These are phyloP conservation scores for Salvia splendens DNA, from an alignment of 257 asterid species.

Conservation along the genomic window DNA sequence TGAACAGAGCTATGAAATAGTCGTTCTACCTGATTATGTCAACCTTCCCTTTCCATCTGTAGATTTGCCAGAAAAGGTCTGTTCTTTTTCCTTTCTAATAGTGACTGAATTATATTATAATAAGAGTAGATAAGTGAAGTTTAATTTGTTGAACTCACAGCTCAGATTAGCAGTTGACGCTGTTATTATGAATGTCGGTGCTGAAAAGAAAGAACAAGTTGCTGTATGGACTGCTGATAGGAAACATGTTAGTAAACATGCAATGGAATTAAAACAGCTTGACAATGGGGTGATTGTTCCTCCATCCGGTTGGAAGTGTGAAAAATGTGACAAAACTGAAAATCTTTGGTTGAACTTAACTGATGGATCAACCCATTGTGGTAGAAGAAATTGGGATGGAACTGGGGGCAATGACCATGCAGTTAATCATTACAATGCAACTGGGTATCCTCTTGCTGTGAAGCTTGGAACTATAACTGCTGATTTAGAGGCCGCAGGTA, in stretches of 20 bases:
- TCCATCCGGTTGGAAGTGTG: slow-evolving; percentile 96
- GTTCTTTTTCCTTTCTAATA: slow-evolving; percentile 3
- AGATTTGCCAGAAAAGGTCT: slow-evolving; percentile 90
- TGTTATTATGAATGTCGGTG: slow-evolving; percentile 74
- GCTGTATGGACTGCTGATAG: slow-evolving; percentile 95
- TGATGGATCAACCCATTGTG: slow-evolving; percentile 90
- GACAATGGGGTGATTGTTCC: slow-evolving; percentile 83
- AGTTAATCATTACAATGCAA: slow-evolving; percentile 63
- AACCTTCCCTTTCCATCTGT: slow-evolving; percentile 93
- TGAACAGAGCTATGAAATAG: slow-evolving; percentile 70
- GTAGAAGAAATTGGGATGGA: slow-evolving; percentile 93
- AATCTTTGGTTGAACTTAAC: slow-evolving; percentile 97
- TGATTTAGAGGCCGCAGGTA: slow-evolving; percentile 96
- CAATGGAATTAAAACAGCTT: slow-evolving; percentile 77
- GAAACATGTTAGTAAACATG: slow-evolving; percentile 71
- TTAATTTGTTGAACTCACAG: slow-evolving; percentile 44
- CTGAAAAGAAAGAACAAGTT: slow-evolving; percentile 90
- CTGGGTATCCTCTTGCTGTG: slow-evolving; percentile 87
- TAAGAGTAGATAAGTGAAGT: slow-evolving; percentile 23
- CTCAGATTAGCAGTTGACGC: slow-evolving; percentile 92
- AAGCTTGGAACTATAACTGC: slow-evolving; percentile 98
- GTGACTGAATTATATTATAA: slow-evolving; percentile 8
- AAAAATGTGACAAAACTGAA: slow-evolving; percentile 83
- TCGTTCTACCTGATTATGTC: slow-evolving; percentile 72
- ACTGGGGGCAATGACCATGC: slow-evolving; percentile 98